Base-by-base conservation (phyloP, 2,329 filamentous ascomycete genomes). In the Fusarium fujikuroi region DNA sequence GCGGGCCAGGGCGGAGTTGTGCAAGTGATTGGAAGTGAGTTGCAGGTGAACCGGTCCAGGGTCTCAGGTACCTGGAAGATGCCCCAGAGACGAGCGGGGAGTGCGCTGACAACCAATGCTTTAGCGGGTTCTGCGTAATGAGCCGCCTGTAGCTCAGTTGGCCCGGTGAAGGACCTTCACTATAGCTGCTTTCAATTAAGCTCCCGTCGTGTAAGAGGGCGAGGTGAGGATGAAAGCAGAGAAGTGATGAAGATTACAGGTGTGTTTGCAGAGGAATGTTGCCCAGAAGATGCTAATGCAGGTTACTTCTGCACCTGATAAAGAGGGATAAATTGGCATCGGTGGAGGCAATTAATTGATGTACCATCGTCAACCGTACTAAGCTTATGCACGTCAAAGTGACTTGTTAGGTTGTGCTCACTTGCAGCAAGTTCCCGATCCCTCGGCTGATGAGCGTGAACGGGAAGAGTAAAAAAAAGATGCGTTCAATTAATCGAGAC, bases 401-500 rank as follows among this genome's bases (percentile, higher is more conserved):
- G 61, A 70, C 69, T 65, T 74, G 49, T 75, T 73, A 52, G 61
- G 46, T 70, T 70, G 72, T 73, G 69, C 68, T 74, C 67, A 73
- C 72, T 75, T 75, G 65, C 60, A 72, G 60, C 42, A 70, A 42
- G 54, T 32, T 68, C 32, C 63, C 58, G 63, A 62, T 67, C 46
- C 58, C 57, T 68, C 63, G 64, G 69, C 37, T 63, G 56, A 43
- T 25, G 63, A 65, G n/a, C 60, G 60, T 70, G 66, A 60, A 70
- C 46, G 47, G 46, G 21, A 57, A 32, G 36, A 53, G 39, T 6
- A 16, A 58, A 60, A 66, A 65, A 66, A 73, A 60, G 60, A 76
- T 78, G 76, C 73, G 75, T 65, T 80, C 76, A 79, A 81, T 82
- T 80, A 81, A 81, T 64, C 62, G 28, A 68, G 82, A 81, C 84